These are phyloP conservation scores for Teunomyces aglyptinius DNA, from an alignment of 805 yeast species.

Conservation along the genomic window DNA sequence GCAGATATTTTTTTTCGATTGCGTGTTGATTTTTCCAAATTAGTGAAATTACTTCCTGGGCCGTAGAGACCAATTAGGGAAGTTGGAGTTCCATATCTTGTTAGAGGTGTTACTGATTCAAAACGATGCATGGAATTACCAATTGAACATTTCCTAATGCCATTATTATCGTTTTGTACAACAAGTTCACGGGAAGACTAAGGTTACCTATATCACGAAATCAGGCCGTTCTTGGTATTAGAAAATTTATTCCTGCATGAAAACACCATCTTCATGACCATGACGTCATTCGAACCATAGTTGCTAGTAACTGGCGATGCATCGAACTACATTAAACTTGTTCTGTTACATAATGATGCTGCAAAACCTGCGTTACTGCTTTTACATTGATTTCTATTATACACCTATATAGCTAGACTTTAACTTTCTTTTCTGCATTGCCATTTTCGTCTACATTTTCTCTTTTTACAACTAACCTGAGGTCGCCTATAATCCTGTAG, in stretches of 20 bases:
- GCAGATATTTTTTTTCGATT: slow-evolving; percentile 1
- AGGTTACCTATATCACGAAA: not conserved
- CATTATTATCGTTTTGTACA: too few relatives aligned
- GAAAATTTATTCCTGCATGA: not conserved
- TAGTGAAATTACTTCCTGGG: slow-evolving; percentile 9
- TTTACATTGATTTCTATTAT: not conserved
- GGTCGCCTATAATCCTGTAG: slow-evolving; percentile 47
- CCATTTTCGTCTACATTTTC: slow-evolving; percentile 1
- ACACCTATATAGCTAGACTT: slow-evolving; percentile 1
- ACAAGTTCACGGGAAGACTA: too few relatives aligned
- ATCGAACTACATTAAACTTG: not conserved
- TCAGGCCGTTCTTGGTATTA: not conserved
- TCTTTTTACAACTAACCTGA: slow-evolving; percentile 20
- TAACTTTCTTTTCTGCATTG: slow-evolving; percentile 1
- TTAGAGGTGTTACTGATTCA: not conserved
- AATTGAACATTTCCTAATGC: too few relatives aligned
- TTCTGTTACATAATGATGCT: not conserved
- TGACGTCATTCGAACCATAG: not conserved
- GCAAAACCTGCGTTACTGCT: not conserved
- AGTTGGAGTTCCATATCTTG: slow-evolving; percentile 5
- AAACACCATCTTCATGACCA: not conserved
- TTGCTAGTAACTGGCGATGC: slow-evolving; percentile 5
- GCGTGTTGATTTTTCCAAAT: slow-evolving; percentile 6
- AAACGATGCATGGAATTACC: not conserved
- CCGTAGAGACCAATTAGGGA: not conserved